Percentiles rank a stretch among this genome's conserved stretches.
These are phyloP conservation scores for Ascocoryne sarcoides DNA, from an alignment of 2,329 filamentous ascomycete species.

Conservation along the genomic window DNA sequence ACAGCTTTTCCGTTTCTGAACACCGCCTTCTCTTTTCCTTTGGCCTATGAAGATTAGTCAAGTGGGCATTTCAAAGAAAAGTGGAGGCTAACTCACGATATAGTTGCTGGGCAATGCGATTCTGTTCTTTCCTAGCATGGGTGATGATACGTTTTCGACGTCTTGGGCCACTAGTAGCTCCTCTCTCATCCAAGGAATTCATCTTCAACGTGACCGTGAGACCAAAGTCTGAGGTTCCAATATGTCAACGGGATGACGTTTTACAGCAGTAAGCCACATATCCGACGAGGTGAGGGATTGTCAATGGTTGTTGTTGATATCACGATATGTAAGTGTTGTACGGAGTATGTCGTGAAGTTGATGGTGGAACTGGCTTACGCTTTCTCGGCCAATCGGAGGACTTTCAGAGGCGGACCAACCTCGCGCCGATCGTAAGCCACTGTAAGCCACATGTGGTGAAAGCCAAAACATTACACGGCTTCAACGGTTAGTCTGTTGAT, in stretches of 20 bases:
- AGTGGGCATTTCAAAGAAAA: background rate
- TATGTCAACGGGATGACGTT: background rate
- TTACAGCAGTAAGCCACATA: slow-evolving; percentile 3
- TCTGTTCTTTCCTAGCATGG: slow-evolving; percentile 31
- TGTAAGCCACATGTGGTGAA: slow-evolving; percentile 1
- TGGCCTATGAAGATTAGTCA: slow-evolving; percentile 7
- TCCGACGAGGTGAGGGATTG: no score
- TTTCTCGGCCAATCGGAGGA: background rate
- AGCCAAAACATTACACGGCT: no score
- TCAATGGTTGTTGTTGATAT: no score
- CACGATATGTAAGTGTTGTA: no score
- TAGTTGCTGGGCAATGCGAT: slow-evolving; percentile 29
- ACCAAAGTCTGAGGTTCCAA: background rate
- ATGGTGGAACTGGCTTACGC: background rate
- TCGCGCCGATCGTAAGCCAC: background rate
- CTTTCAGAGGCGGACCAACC: background rate
- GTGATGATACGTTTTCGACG: slow-evolving; percentile 30
- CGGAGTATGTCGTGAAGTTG: no score
- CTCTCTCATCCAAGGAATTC: background rate
- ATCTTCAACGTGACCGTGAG: background rate
- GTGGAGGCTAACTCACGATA: slow-evolving; percentile 25
- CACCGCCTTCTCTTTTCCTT: slow-evolving; percentile 11
- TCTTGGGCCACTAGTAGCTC: background rate
- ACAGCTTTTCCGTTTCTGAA: background rate
- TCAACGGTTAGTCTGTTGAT: no score